These are phyloP conservation scores for Colletotrichum agaves DNA, from an alignment of 2,329 filamentous ascomycete species.

Conservation along the genomic window DNA sequence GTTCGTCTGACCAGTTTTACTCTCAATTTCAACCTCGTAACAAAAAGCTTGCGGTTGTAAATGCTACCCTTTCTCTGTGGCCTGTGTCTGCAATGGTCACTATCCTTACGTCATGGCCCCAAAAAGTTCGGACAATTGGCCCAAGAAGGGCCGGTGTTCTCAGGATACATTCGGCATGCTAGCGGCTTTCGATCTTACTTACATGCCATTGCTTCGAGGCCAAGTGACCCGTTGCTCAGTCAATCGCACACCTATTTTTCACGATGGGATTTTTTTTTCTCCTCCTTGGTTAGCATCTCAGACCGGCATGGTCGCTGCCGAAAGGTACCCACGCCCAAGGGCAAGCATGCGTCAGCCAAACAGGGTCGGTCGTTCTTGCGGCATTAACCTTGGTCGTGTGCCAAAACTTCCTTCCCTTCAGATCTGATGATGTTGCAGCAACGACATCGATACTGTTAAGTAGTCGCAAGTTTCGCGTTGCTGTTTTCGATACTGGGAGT, in stretches of 20 bases:
- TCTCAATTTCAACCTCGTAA: background rate
- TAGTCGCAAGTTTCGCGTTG: background rate
- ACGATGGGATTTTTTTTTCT: background rate
- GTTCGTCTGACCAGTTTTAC: background rate
- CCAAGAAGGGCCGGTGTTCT: background rate
- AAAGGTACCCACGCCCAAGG: constrained; percentile 35
- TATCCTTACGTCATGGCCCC: constrained; percentile 21
- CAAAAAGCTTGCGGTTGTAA: background rate
- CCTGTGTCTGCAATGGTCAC: background rate
- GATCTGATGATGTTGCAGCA: constrained; percentile 5
- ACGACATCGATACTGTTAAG: background rate
- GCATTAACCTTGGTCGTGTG: constrained; percentile 35
- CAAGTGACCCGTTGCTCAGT: constrained; percentile 33
- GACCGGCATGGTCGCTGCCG: constrained; percentile 30
- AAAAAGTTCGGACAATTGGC: background rate
- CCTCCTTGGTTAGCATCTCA: constrained; percentile 1
- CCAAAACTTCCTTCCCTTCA: constrained; percentile 21
- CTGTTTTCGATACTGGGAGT: background rate
- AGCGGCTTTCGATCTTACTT: constrained; percentile 7
- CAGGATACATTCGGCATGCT: background rate
- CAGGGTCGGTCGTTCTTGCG: constrained; percentile 31
- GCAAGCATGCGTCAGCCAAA: constrained; percentile 37
- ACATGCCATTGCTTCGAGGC: constrained; percentile 14
- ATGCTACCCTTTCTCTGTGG: background rate
- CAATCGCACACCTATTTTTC: constrained; percentile 3